Conservation (phyloP, 495 filamentous ascomycete species). For the Penicillium antarcticum region DNA sequence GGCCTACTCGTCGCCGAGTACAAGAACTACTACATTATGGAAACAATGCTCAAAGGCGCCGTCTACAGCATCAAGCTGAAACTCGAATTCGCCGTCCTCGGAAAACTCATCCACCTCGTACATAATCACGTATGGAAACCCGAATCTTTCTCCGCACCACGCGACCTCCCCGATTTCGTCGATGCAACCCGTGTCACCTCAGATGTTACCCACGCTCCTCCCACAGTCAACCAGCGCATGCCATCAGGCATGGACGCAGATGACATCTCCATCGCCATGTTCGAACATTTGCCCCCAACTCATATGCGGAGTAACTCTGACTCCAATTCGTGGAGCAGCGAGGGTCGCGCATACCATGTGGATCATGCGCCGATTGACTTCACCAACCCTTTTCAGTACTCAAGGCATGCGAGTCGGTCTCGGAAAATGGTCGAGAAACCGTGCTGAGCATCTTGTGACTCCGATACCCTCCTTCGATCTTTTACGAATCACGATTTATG, state of each 20-base stretch:
- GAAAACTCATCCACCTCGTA: constrained; percentile 44
- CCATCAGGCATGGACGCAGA: constrained; percentile 38
- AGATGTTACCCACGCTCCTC: constrained; percentile 39
- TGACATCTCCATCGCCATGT: constrained; percentile 44
- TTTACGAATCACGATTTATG: constrained; percentile 24
- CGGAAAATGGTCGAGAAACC: constrained; percentile 11
- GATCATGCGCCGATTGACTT: constrained; percentile 27
- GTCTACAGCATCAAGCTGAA: constrained; percentile 66
- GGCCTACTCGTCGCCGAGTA: constrained; percentile 57
- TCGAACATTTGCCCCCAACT: constrained; percentile 29
- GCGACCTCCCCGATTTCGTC: constrained; percentile 43
- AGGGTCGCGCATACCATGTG: constrained; percentile 26
- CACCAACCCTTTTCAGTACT: constrained; percentile 19
- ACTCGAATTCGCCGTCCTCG: constrained; percentile 61
- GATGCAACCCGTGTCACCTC: constrained; percentile 42
- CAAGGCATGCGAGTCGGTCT: constrained; percentile 3
- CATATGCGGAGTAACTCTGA: constrained; percentile 25
- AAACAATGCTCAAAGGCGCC: constrained; percentile 58
- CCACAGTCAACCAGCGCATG: constrained; percentile 15
- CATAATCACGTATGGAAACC: constrained; percentile 40
- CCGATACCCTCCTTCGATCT: not conserved
- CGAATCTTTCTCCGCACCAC: constrained; percentile 25
- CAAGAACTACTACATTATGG: constrained; percentile 51
- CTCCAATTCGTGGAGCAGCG: constrained; percentile 32
- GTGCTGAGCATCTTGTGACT: not conserved